phyloP scores from a whole-genome alignment of 352 stramenopile species.

The Pythium dissotocum region DNA sequence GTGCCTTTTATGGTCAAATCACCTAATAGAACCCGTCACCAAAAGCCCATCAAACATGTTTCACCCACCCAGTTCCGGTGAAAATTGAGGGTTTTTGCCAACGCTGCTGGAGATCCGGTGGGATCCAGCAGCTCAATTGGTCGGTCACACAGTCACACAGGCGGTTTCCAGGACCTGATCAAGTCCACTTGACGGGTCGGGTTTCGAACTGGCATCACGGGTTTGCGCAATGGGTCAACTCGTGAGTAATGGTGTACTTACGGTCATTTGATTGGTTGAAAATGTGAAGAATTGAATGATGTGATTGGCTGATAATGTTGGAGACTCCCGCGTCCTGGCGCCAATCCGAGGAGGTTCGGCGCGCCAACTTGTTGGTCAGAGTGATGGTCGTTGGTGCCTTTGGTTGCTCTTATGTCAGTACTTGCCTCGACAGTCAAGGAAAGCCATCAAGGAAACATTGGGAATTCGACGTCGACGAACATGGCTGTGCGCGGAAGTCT shows the following conservation, averaged over 20 bases:
- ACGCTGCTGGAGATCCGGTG: background rate
- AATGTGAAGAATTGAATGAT: background rate
- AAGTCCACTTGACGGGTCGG: conserved; percentile 3
- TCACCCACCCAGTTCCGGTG: too few species aligned
- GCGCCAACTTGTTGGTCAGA: conserved; percentile 1
- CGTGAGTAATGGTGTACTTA: background rate
- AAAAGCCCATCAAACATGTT: too few species aligned
- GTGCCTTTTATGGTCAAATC: too few species aligned
- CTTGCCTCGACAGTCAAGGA: background rate
- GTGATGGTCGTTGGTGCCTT: background rate
- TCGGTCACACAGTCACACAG: background rate
- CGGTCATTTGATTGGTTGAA: background rate
- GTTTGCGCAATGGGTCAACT: background rate
- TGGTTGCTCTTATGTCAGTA: conserved; percentile 12
- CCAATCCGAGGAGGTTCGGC: background rate
- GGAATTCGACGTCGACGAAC: conserved; percentile 12
- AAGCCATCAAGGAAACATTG: conserved; percentile 9
- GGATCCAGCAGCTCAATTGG: conserved; percentile 4
- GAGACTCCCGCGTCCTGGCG: background rate
- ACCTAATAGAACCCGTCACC: too few species aligned
- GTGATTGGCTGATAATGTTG: background rate
- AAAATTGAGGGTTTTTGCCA: too few species aligned
- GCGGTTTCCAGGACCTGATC: background rate
- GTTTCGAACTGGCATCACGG: background rate
- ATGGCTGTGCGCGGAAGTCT: conserved; percentile 25